Evolutionary conservation across 1,139 yeast genomes (phyloP).

Genomic region (Yamadazyma atmosphaerica): DNA sequence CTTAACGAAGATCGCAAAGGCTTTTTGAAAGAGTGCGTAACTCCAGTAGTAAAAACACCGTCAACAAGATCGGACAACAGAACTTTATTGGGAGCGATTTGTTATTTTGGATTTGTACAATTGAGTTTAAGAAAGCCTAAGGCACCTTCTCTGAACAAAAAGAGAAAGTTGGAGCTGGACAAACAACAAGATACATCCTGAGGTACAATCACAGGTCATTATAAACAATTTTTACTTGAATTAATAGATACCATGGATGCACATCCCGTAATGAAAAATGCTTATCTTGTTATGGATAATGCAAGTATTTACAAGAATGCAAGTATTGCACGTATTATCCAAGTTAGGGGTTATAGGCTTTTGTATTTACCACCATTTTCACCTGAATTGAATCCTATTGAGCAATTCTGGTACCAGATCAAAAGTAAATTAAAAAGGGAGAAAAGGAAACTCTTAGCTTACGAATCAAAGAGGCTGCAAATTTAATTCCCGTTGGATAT

Average conservation of each 20-base stretch:
- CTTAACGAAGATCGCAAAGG: conserved; percentile 10
- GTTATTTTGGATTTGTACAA: conserved; percentile 10
- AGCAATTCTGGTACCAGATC: conserved; percentile 14
- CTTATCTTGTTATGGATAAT: conserved; percentile 9
- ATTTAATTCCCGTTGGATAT: conserved; percentile 9
- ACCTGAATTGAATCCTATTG: conserved; percentile 14
- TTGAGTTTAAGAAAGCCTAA: conserved; percentile 11
- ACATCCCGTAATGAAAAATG: conserved; percentile 9
- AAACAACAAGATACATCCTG: conserved; percentile 4
- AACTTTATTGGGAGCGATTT: conserved; percentile 14
- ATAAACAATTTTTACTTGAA: conserved; percentile 9
- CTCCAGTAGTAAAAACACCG: conserved; percentile 10
- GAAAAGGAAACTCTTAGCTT: conserved; percentile 10
- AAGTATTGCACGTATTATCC: conserved; percentile 11
- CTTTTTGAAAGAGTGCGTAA: conserved; percentile 11
- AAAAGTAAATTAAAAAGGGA: conserved; percentile 11
- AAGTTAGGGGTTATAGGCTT: conserved; percentile 13
- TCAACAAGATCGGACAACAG: conserved; percentile 11
- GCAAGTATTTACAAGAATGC: conserved; percentile 5
- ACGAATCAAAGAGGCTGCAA: conserved; percentile 12
- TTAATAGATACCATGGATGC: conserved; percentile 9
- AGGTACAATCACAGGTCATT: conserved; percentile 11
- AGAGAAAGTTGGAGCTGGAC: conserved; percentile 2
- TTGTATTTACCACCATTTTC: conserved; percentile 13
- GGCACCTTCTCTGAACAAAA: conserved; percentile 7